Conservation (phyloP, 129 eudicot species). For the Pittosporum tobira region DNA sequence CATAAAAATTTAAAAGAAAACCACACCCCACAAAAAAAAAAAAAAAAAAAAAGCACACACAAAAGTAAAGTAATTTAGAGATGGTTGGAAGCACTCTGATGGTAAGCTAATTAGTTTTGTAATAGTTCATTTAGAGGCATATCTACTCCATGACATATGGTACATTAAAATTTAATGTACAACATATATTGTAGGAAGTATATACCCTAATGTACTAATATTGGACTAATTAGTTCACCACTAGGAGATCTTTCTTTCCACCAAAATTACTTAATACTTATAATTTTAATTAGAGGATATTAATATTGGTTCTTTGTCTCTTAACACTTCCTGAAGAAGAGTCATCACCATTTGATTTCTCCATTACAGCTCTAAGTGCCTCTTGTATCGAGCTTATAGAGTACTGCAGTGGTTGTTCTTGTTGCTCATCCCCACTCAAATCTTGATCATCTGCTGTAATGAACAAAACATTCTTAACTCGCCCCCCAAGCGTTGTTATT, state of each 20-base stretch:
- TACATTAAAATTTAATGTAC: too few relatives aligned
- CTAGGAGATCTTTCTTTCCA: too few relatives aligned
- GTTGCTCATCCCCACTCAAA: constrained; percentile 12
- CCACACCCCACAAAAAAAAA: constrained; percentile 10
- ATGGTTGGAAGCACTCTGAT: too few relatives aligned
- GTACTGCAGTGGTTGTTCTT: constrained; percentile 19
- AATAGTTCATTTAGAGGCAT: too few relatives aligned
- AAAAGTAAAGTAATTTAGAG: not conserved
- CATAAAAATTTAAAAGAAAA: not conserved
- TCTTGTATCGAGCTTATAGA: constrained; percentile 69
- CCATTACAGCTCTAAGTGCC: constrained; percentile 82
- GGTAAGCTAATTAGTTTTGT: too few relatives aligned
- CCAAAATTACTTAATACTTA: too few relatives aligned
- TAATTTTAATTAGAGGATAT: constrained; percentile 30
- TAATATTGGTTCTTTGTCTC: constrained; percentile 73
- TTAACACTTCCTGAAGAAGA: constrained; percentile 64
- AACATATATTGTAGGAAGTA: too few relatives aligned
- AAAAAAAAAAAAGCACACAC: constrained; percentile 1
- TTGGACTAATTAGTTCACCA: too few relatives aligned
- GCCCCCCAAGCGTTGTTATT: constrained; percentile 81
- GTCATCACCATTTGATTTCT: constrained; percentile 61
- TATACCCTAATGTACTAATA: too few relatives aligned
- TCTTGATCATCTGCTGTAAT: constrained; percentile 39
- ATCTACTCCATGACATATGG: too few relatives aligned
- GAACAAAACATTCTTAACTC: constrained; percentile 75